Base-by-base conservation (phyloP, 225 moss, liverwort and hornwort genomes). In the Physcomitrium patens region DNA sequence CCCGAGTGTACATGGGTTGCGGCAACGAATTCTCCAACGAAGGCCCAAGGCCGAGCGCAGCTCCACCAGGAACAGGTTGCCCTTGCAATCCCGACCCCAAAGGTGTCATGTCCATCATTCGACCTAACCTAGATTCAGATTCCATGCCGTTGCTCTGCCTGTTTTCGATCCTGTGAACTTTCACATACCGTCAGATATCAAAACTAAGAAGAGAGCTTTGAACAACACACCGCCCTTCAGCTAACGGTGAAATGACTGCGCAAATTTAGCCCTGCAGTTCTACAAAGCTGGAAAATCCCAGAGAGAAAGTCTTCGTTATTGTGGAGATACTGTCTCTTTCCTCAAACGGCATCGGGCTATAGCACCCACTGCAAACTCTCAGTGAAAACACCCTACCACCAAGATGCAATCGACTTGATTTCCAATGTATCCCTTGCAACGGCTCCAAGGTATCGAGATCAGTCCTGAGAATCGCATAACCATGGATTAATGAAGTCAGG, bases 11-110 rank as follows among this genome's bases (percentile, higher is more conserved):
- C 68, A 82, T 50, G 17, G 96, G 96, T 74, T 92, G 90, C 8
- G 96, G 96, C 81, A 96, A 74, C 47, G 86, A 87, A 66, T 72
- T 89, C 79, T 94, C 96, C 86, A 91, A 74, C 42, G 84, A 83
- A 67, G 90, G 93, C 37, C 84, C 80, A 16, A 91, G 85, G 54
- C 83, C 86, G 63, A 90, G 82, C 52, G 82, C 84, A 63, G 81
- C 79, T 63, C 85, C 94, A 64, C 87, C 87, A 16, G 83, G 83
- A 51, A 76, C 86, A 45, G 79, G 71, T 76, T 89, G 90, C 74
- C 77, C 90, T 74, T 89, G 93, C 51, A 93, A 79, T 54, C 86
- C 87, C 56, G 92, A 83, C 84, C 84, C 89, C 82, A 89, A 73
- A 41, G 91, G 75, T 60, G 80, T 66, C 93, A 91, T 93, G 44